A percentile compares a stretch with the other conserved stretches of the same genome.
These are phyloP conservation scores for Amesomyces nigricolor DNA, from an alignment of 2,329 filamentous ascomycete genomes.

Conservation along the genomic window DNA sequence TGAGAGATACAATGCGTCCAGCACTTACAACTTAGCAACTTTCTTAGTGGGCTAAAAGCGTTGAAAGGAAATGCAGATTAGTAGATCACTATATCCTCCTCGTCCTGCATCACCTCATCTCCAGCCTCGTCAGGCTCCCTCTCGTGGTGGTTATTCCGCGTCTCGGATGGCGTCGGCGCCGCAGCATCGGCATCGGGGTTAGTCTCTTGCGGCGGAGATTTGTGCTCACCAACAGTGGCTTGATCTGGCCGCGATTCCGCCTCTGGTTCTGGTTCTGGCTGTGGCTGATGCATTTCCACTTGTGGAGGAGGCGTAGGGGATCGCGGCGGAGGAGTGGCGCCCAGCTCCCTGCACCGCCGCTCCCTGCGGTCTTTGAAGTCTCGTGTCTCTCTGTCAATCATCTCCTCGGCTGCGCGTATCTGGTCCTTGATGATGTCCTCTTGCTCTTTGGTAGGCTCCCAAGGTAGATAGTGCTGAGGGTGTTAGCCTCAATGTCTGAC, in stretches of 20 bases:
- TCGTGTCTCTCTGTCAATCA: slow-evolving; percentile 58
- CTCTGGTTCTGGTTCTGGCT: slow-evolving; percentile 3
- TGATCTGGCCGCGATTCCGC: slow-evolving; percentile 25
- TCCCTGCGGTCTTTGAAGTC: slow-evolving; percentile 53
- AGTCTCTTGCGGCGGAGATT: slow-evolving; percentile 34
- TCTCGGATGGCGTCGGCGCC: slow-evolving; percentile 36
- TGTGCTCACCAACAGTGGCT: slow-evolving; percentile 40
- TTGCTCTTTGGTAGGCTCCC: slow-evolving; percentile 65
- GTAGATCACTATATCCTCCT: slow-evolving; percentile 90
- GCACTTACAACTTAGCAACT: slow-evolving; percentile 4
- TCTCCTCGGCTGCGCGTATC: slow-evolving; percentile 57
- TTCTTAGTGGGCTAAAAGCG: neutral
- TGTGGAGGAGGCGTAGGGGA: slow-evolving; percentile 16
- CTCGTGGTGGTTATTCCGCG: slow-evolving; percentile 27
- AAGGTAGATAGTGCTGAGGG: slow-evolving; percentile 75
- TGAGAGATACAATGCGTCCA: neutral
- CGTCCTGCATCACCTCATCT: slow-evolving; percentile 75
- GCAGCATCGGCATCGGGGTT: slow-evolving; percentile 30
- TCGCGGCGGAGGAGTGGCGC: slow-evolving; percentile 27
- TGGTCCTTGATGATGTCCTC: slow-evolving; percentile 67
- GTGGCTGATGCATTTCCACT: neutral
- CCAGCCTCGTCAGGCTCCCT: slow-evolving; percentile 61
- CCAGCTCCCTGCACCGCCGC: slow-evolving; percentile 37
- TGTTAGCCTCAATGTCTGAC: slow-evolving; percentile 6
- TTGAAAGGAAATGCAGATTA: slow-evolving; percentile 34